A percentile compares a stretch with the other conserved stretches of the same genome.
These are phyloP conservation scores for Aspergillus persii DNA, from an alignment of 2,329 filamentous ascomycete species.

Conservation along the genomic window DNA sequence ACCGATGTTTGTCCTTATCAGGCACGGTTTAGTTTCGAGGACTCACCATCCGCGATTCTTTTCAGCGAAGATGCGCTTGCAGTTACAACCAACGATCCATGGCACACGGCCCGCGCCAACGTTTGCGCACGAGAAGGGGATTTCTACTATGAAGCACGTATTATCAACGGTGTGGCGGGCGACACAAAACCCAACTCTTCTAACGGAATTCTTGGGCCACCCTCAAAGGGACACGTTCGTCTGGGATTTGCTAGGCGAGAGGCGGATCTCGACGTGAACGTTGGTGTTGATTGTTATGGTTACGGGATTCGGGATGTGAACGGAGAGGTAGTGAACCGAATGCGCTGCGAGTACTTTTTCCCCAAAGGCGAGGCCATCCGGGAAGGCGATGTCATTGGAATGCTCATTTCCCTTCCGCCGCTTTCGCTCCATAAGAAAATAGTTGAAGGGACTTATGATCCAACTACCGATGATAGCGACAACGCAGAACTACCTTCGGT, in stretches of 20 bases:
- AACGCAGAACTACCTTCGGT: constrained; percentile 53
- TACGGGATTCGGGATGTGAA: constrained; percentile 88
- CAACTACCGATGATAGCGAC: constrained; percentile 63
- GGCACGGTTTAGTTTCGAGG: constrained; percentile 87
- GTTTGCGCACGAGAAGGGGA: constrained; percentile 84
- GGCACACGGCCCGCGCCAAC: constrained; percentile 86
- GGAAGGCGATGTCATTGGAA: constrained; percentile 89
- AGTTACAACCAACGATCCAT: constrained; percentile 88
- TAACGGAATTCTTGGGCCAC: constrained; percentile 21
- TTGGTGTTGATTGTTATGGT: constrained; percentile 92
- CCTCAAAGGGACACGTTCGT: constrained; percentile 46
- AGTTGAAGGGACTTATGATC: constrained; percentile 83
- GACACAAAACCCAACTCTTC: constrained; percentile 19
- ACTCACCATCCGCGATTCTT: constrained; percentile 80
- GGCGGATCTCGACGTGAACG: constrained; percentile 51
- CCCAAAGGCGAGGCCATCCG: constrained; percentile 72
- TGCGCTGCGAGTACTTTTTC: constrained; percentile 87
- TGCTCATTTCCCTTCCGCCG: constrained; percentile 88
- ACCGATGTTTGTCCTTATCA: constrained; percentile 82
- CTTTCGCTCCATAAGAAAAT: constrained; percentile 84
- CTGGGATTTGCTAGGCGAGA: constrained; percentile 49
- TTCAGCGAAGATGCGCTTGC: constrained; percentile 73
- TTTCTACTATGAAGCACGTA: constrained; percentile 91
- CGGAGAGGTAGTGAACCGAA: constrained; percentile 91
- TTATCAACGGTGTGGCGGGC: constrained; percentile 65